Evolutionary conservation across 1,284 basidiomycete species (phyloP), one percentile per base, ranked within the genome.

Genomic region (Malassezia slooffiae): DNA sequence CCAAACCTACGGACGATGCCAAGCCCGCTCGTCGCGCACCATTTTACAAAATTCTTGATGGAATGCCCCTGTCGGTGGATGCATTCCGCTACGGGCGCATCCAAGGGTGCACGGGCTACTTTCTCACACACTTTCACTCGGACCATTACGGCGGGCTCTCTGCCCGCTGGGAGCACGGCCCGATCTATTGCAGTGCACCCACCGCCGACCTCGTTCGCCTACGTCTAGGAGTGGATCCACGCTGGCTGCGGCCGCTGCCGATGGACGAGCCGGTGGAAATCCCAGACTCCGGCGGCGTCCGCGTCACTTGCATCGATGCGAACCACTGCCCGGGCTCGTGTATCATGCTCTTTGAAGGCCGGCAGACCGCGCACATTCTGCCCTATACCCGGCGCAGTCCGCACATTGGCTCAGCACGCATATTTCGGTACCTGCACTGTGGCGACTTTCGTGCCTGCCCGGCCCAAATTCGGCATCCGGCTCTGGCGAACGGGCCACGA

Each of bases 31-130:
- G n/a, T n/a, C n/a, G n/a, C n/a, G 54, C 34, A 2, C 66, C 64
- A 12, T 67, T 67, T 37, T 69, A 66, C 54, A 69, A 75, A 68
- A 71, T 77, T n/a, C 72, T 97, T 53, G 84, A 87, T 54, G 91
- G 93, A 2, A 95, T 96, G 89, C 88, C 90, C 1, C 85, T 96
- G 34, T 83, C 88, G 5, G 89, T 95, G 0, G 91, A 96, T 62
- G 89, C 88, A 1, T 96, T 96, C 70, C 79, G 83, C 35, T 96
- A 91, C 67, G 89, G 89, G 2, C 74, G 75, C n/a, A 87, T 95
- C 42, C 85, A 87, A 6, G 80, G 79, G 9, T 80, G 93, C 10
- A 83, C 77, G 3, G 86, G 86, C 0, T 91, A 93, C 70, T 87
- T 91, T 57, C 72, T 93, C 52, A 87, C 62, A 9, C 64, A 69